A percentile compares a stretch with the other conserved stretches of the same genome.
These are phyloP conservation scores for Tetrastigma voinierianum DNA, from an alignment of 164 flowering plant genomes.

Conservation along the genomic window DNA sequence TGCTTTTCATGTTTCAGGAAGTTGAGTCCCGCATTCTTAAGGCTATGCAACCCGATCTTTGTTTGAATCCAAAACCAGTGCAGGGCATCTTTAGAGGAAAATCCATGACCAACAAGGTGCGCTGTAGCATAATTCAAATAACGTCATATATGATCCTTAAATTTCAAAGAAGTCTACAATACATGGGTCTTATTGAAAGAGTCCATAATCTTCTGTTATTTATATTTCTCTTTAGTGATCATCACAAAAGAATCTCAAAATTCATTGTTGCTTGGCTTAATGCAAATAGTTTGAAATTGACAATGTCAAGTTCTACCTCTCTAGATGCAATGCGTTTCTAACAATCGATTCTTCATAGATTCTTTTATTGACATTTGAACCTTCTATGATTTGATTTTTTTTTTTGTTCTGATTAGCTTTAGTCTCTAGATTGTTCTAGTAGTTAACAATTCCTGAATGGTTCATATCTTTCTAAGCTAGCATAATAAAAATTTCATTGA, in stretches of 20 bases:
- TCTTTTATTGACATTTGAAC: background rate
- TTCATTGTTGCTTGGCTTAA: no score
- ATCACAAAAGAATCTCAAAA: background rate
- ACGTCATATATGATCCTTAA: no score
- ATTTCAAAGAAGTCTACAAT: background rate
- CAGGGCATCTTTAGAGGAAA: conserved; percentile 5
- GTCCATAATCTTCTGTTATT: background rate
- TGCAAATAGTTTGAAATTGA: no score
- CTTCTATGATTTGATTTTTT: background rate
- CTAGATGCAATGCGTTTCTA: no score
- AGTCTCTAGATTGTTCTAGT: background rate
- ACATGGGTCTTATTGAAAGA: background rate
- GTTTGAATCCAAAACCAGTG: conserved; percentile 24
- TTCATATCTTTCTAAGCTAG: background rate
- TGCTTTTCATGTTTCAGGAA: conserved; percentile 21
- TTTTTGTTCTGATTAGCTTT: background rate
- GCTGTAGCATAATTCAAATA: background rate
- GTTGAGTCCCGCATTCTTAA: conserved; percentile 31
- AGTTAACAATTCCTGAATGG: background rate
- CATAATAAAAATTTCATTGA: background rate
- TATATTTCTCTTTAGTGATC: background rate
- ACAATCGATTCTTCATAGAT: background rate
- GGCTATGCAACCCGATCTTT: conserved; percentile 33
- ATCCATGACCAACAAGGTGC: conserved; percentile 22
- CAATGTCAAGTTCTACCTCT: no score